phyloP scores from a whole-genome alignment of 179 eudicot species.

The Camellia oleifera region DNA sequence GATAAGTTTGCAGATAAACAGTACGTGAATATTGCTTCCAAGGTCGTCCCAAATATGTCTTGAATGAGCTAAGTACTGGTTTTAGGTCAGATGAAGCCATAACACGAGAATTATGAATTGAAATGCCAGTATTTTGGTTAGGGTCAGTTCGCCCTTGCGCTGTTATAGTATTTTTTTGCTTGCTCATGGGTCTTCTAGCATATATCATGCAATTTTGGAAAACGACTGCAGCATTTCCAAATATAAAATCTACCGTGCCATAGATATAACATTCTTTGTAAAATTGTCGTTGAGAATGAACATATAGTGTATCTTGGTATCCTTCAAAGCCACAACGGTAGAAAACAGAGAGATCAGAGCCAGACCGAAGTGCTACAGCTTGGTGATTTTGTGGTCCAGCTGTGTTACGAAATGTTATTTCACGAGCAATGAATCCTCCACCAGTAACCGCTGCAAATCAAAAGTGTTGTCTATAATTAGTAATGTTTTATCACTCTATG shows the following conservation, averaged over 20 bases:
- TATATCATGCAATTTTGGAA: slow-evolving; percentile 52
- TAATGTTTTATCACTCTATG: background rate
- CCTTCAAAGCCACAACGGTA: slow-evolving; percentile 52
- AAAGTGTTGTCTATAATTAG: background rate
- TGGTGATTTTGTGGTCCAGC: slow-evolving; percentile 50
- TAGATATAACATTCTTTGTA: slow-evolving; percentile 51
- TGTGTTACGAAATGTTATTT: slow-evolving; percentile 51
- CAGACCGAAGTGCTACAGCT: slow-evolving; percentile 61
- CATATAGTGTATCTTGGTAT: slow-evolving; percentile 62
- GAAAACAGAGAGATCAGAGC: slow-evolving; percentile 57
- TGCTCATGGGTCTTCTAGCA: slow-evolving; percentile 34
- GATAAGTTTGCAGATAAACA: slow-evolving; percentile 31
- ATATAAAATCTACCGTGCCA: slow-evolving; percentile 58
- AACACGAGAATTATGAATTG: slow-evolving; percentile 51
- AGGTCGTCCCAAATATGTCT: slow-evolving; percentile 54
- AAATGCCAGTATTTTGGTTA: slow-evolving; percentile 59
- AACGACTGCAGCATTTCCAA: slow-evolving; percentile 57
- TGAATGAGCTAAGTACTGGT: slow-evolving; percentile 21
- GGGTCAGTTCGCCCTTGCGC: slow-evolving; percentile 66
- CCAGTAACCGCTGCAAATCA: slow-evolving; percentile 39
- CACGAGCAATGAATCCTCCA: slow-evolving; percentile 54
- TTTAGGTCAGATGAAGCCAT: slow-evolving; percentile 40
- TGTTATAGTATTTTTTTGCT: slow-evolving; percentile 45
- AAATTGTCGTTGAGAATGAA: slow-evolving; percentile 56
- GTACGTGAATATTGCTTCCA: slow-evolving; percentile 57